Base-by-base conservation (phyloP, 192 early-diverging fungal species). In the Linnemannia exigua region DNA sequence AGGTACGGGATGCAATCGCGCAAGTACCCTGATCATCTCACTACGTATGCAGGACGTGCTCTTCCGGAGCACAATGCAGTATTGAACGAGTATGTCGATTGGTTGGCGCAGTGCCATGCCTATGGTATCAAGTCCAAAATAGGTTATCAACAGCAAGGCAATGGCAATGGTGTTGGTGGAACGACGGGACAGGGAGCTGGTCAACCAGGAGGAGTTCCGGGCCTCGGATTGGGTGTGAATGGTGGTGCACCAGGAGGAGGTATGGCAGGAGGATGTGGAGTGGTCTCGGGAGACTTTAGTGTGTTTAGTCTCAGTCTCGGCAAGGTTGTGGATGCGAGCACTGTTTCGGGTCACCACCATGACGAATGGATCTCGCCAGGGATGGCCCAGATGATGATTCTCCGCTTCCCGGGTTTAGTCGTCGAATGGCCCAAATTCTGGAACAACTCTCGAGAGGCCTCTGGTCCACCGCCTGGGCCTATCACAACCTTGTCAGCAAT, bases 361-460 rank as follows among this genome's bases (percentile, higher is more conserved):
- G 84, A 80, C 22, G 84, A 86, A 70, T 86, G 84, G 84, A 86
- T 86, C 74, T 76, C 74, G 3, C 74, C 78, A 1, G 84, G 84
- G 20, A 86, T 86, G 84, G 84, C 84, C 0, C 84, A 86, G 70
- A 86, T 86, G 84, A 86, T 86, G 84, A 86, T 86, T 75, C 77
- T 86, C 5, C 84, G 84, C 22, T 86, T 86, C 44, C 84, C 84
- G 15, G 84, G 84, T 28, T 25, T 86, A 19, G 78, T 80, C 3
- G 78, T 80, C 36, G 84, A 86, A 41, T 86, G 84, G 84, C 84
- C 84, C 0, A 86, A 86, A 36, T 86, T 86, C 70, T 86, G 84
- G 84, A 86, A 86, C 63, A 79, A 79, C 54, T 74, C 84, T 46
- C 51, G 84, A 31, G 84, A 86, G 54, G 47, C 75, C 0, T 79